Base-by-base conservation (phyloP, 75 land plant species). In the Ceratopteris richardii region DNA sequence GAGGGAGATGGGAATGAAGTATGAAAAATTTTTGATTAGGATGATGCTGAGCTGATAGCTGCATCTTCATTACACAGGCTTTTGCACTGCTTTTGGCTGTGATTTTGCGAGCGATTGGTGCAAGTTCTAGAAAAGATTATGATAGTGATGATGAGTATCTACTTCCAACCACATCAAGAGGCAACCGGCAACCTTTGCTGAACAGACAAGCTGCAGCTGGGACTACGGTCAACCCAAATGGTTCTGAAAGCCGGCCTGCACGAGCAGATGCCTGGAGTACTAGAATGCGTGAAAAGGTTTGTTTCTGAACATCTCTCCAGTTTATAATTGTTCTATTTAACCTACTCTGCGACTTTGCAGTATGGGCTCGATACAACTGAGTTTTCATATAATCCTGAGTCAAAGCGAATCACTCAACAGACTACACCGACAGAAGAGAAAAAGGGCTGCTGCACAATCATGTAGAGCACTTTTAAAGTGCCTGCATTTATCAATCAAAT, bases 241-340 rank as follows among this genome's bases (percentile, higher is more conserved):
- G 84, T 66, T 63, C 77, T 57, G 80, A 84, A 50, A 82, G 74
- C 23, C 85, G 84, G 4, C 61, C 87, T 0, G 40, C 76, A 42
- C 79, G 97, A 44, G 84, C 65, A 57, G 99, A 95, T 81, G 96
- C 91, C 20, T 90, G 99, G 99, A 90, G 99, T 72, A 56, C 80
- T 23, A 72, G 95, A 22, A 93, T 93, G 94, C 70, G 90, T 42
- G 98, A 93, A 60, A 88, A 93, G 98, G 98, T 69, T 36, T 2
- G 3, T n/a, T 18, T 85, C 54, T 11, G 25, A 3, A 23, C n/a
- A 27, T 51, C 37, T 36, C 36, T 20, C 23, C n/a, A 3, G 37
- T 9, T 62, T 24, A 22, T 48, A 1, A 23, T 42, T 50, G 25
- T 54, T 63, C 23, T 53, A 31, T 25, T 18, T 22, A n/a, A 40